phyloP scores from a whole-genome alignment of 805 yeast genomes.

The Nakazawaea ishiwadae region DNA sequence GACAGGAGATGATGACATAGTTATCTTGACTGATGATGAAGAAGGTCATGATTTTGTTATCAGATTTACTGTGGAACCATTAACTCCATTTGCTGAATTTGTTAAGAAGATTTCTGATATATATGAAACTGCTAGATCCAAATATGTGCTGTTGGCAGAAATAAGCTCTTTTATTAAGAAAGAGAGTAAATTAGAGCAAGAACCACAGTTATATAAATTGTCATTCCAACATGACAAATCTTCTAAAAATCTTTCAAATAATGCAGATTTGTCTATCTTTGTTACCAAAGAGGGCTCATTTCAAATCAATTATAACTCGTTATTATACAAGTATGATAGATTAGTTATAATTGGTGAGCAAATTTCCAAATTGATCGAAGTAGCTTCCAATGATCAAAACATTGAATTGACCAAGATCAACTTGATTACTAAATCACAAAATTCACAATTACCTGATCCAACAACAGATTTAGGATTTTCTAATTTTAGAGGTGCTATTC shows the following conservation, averaged over 20 bases:
- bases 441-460: slow-evolving; percentile 74
- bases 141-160: slow-evolving; percentile 47
- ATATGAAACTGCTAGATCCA: slow-evolving; percentile 27
- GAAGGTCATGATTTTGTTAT: slow-evolving; percentile 50
- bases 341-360: slow-evolving; percentile 70
- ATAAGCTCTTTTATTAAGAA: slow-evolving; percentile 48
- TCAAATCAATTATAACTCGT: slow-evolving; percentile 64
- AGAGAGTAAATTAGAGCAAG: slow-evolving; percentile 44
- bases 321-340: slow-evolving; percentile 68
- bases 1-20: slow-evolving; percentile 92
- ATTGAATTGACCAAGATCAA: slow-evolving; percentile 53
- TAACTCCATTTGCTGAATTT: slow-evolving; percentile 49
- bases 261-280: slow-evolving; percentile 58
- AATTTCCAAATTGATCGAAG: slow-evolving; percentile 46
- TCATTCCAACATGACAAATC: slow-evolving; percentile 45
- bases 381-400: slow-evolving; percentile 32
- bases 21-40: slow-evolving; percentile 65
- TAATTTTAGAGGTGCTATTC: slow-evolving; percentile 91
- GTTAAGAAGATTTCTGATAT: slow-evolving; percentile 38
- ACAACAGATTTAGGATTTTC: slow-evolving; percentile 84
- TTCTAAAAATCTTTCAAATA: slow-evolving; percentile 37
- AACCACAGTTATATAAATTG: slow-evolving; percentile 61
- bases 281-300: slow-evolving; percentile 29
- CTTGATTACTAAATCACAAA: slow-evolving; percentile 66
- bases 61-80: slow-evolving; percentile 56